Percentiles rank a stretch among this genome's conserved stretches.
Conservation (phyloP, 2,329 filamentous ascomycete genomes). For the Monosporascus ibericus region DNA sequence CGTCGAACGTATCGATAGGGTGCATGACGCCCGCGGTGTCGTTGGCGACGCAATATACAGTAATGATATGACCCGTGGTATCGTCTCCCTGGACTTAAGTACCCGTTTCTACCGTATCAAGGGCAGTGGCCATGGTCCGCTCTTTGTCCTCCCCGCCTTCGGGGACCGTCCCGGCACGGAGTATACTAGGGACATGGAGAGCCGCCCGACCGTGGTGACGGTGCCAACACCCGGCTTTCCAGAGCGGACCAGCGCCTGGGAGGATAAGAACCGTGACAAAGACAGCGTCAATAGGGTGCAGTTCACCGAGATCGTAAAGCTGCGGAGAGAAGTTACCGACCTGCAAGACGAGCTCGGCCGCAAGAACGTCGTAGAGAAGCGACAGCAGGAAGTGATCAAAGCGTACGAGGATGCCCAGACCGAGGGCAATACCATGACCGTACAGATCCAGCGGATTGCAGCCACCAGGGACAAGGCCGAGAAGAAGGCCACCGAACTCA, state of each 20-base stretch:
- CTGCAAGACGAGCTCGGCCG: conserved; percentile 6
- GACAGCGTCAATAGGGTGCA: conserved; percentile 4
- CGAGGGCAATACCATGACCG: not conserved
- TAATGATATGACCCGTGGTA: conserved; percentile 32
- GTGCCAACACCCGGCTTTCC: conserved; percentile 17
- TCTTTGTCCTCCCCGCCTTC: conserved; percentile 49
- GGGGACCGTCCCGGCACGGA: conserved; percentile 38
- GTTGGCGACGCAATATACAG: conserved; percentile 34
- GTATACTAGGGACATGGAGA: conserved; percentile 40
- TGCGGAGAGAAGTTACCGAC: conserved; percentile 1
- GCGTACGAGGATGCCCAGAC: conserved; percentile 10
- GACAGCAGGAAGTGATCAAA: conserved; percentile 7
- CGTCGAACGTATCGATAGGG: conserved; percentile 27
- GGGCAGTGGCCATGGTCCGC: conserved; percentile 35
- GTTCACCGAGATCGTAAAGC: conserved; percentile 5
- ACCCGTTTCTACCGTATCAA: conserved; percentile 49
- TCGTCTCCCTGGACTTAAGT: conserved; percentile 41
- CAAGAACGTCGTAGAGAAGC: conserved; percentile 10
- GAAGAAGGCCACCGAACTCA: not conserved
- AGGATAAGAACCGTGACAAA: conserved; percentile 13
- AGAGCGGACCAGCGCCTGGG: conserved; percentile 15
- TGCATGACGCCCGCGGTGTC: conserved; percentile 31
- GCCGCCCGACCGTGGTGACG: conserved; percentile 32
- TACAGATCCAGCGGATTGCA: conserved; percentile 1
- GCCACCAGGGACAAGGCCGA: not conserved